Evolutionary conservation across 1,139 yeast genomes (phyloP), one percentile per base, ranked within the genome.

Genomic region (Magnusiomyces fungicola): DNA sequence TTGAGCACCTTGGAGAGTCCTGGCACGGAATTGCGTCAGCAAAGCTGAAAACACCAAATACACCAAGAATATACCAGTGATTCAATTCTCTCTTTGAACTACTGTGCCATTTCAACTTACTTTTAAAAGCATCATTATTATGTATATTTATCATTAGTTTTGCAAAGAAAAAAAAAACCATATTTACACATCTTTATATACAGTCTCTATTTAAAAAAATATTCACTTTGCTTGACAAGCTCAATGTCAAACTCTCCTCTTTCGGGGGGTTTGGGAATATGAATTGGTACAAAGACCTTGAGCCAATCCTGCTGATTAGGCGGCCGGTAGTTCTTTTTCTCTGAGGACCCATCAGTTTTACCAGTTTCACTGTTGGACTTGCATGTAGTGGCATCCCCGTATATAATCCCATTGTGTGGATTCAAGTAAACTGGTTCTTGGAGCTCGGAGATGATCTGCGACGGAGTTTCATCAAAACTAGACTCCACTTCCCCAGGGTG

Each of bases 231-330:
- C 60, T 74, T 75, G 46, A 88, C 83, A 52, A 74, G 74, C 46
- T 71, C 69, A 37, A 88, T 88, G 61, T 88, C 90, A 60, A 86
- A 85, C 34, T 77, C 79, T 44, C 96, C 96, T 63, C 75, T 82
- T 50, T 73, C 69, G 18, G 96, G 96, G 43, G 83, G 75, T 0
- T 72, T 73, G 0, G 95, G 95, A 58, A 87, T 72, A 46, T 62
- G 68, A 55, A 87, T 69, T 18, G 94, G 94, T 10, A 78, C 80
- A 32, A 77, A 59, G 12, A 73, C 68, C 32, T 61, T 61, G 52
- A 40, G 66, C 50, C 48, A 48, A 32, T 48, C 40, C 9, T 34
- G 23, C 12, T 12, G 6, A 3, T 34, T 29, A 23, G 19, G 32
- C 24, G 23, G 29, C 6, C 19, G 24, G n/a, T 18, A 12, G 5